Percentiles rank a stretch among this genome's conserved stretches.
Evolutionary conservation across 2,329 filamentous ascomycete species (phyloP).

Genomic region (Aciculosporium take): DNA sequence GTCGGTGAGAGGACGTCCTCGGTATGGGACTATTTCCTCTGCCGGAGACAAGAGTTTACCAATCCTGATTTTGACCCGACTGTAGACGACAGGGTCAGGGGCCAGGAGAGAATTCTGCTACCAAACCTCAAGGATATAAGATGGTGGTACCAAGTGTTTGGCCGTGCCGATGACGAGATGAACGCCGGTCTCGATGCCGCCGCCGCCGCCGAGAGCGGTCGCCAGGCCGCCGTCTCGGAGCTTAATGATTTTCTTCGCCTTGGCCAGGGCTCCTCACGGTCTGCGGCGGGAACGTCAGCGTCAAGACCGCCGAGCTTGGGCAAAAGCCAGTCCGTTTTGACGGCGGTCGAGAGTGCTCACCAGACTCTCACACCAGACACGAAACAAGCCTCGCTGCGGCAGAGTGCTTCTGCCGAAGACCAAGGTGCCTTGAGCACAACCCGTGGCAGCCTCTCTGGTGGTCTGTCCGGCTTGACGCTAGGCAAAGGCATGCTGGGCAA

Average conservation of each 20-base stretch:
- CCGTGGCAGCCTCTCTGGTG: constrained; percentile 35
- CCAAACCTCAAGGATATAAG: constrained; percentile 63
- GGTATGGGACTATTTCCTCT: constrained; percentile 92
- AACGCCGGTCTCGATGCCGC: constrained; percentile 51
- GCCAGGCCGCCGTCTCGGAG: constrained; percentile 22
- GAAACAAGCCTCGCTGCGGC: constrained; percentile 23
- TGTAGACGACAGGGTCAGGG: constrained; percentile 65
- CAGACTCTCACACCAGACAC: constrained; percentile 31
- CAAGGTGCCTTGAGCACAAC: constrained; percentile 30
- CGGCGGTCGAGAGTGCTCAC: constrained; percentile 44
- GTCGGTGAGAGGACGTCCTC: constrained; percentile 62
- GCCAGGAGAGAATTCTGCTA: constrained; percentile 71
- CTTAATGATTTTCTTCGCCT: constrained; percentile 16
- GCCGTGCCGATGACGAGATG: constrained; percentile 82
- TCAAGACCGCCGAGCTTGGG: constrained; percentile 24
- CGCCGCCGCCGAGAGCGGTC: constrained; percentile 33
- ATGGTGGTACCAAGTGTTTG: constrained; percentile 89
- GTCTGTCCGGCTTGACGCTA: constrained; percentile 32
- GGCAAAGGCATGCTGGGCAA: constrained; percentile 30
- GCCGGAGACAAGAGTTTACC: constrained; percentile 63
- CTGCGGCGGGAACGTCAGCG: constrained; percentile 19
- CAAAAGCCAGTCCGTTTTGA: constrained; percentile 38
- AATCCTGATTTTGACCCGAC: constrained; percentile 65
- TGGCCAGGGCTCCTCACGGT: constrained; percentile 12
- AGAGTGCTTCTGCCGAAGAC: constrained; percentile 31